Evolutionary conservation across 495 filamentous ascomycete species (phyloP).

Genomic region (Neohortaea acidophila): DNA sequence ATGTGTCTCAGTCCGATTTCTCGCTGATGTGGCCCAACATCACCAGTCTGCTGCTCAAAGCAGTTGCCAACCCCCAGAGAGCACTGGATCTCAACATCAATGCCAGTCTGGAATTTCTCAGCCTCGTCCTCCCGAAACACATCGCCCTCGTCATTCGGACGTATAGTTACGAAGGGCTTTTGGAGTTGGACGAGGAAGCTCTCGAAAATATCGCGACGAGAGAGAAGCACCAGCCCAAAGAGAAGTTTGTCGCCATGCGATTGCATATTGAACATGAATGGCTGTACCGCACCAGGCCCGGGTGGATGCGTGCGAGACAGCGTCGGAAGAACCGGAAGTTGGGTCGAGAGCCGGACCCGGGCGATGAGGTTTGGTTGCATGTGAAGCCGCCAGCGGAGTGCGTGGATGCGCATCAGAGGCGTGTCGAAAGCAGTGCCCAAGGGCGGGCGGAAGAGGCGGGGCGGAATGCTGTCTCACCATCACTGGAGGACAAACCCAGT

Average conservation of each 20-base stretch:
- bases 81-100: constrained; percentile 43
- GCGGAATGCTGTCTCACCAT: no score
- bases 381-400: constrained; percentile 13
- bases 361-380: constrained; percentile 21
- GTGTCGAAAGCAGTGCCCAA: background rate
- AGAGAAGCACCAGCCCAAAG: constrained; percentile 10
- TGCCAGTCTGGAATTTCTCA: constrained; percentile 25
- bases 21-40: constrained; percentile 42
- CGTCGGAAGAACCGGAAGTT: constrained; percentile 3
- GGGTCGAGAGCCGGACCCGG: constrained; percentile 4
- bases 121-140: constrained; percentile 11
- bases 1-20: constrained; percentile 44
- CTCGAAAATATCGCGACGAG: constrained; percentile 12
- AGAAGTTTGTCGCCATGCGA: constrained; percentile 13
- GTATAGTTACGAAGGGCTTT: constrained; percentile 15
- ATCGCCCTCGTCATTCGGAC: constrained; percentile 16
- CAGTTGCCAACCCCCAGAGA: constrained; percentile 38
- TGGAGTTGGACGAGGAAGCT: constrained; percentile 6
- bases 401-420: constrained; percentile 2
- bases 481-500: no score
- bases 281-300: constrained; percentile 13
- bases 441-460: no score
- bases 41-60: constrained; percentile 40
- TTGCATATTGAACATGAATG: constrained; percentile 19
- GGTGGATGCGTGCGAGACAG: constrained; percentile 7